Conservation (phyloP, 2,329 filamentous ascomycete species). For the Epichloe festucae region DNA sequence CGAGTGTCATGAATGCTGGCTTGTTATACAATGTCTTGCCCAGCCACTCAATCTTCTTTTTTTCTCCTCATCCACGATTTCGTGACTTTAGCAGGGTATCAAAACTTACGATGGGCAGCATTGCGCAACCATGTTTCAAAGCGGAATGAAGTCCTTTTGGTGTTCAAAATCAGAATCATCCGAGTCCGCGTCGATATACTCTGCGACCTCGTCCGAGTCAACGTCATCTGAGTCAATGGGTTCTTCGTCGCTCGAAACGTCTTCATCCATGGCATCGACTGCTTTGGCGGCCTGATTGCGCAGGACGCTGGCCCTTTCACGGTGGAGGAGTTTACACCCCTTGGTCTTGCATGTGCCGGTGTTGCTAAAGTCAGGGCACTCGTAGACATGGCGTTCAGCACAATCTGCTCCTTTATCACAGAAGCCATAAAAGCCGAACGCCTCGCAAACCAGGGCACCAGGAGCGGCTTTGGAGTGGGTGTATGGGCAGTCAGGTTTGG, state of each 20-base stretch:
- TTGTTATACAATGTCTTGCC: neutral
- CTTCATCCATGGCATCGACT: conserved; percentile 43
- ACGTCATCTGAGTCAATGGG: conserved; percentile 62
- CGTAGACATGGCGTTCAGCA: conserved; percentile 72
- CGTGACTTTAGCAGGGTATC: neutral
- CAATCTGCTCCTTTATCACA: conserved; percentile 73
- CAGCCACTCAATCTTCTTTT: neutral
- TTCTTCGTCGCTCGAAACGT: conserved; percentile 69
- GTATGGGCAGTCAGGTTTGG: conserved; percentile 76
- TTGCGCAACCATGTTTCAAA: conserved; percentile 12
- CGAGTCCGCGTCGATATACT: conserved; percentile 45
- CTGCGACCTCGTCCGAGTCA: conserved; percentile 62
- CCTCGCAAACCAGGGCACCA: conserved; percentile 65
- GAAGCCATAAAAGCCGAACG: conserved; percentile 78
- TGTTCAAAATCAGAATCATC: conserved; percentile 42
- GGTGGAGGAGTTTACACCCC: conserved; percentile 75
- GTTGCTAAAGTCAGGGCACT: conserved; percentile 93
- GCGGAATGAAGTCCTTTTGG: conserved; percentile 45
- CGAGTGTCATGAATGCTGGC: neutral
- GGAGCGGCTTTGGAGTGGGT: conserved; percentile 70
- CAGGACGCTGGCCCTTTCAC: conserved; percentile 70
- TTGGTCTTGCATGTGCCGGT: conserved; percentile 69
- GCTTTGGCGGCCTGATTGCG: conserved; percentile 48
- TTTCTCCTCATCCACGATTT: neutral
- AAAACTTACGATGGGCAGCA: conserved; percentile 2